Conservation (phyloP, 345 rosid genomes). For the Eucalyptus erythrocorys region DNA sequence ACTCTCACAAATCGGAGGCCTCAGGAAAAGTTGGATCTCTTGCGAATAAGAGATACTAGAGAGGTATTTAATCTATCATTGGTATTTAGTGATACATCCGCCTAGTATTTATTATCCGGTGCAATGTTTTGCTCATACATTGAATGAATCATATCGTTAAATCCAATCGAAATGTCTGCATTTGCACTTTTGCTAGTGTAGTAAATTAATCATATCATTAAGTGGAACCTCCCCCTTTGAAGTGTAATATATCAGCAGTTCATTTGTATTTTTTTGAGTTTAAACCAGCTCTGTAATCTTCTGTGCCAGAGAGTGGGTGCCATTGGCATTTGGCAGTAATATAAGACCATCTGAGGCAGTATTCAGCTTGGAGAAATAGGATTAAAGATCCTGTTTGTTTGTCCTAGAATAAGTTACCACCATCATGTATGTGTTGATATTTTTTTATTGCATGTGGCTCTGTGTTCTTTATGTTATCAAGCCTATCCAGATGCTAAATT, state of each 20-base stretch:
- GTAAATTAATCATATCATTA: not conserved
- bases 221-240: not conserved
- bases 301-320: not conserved
- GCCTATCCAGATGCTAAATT: not conserved
- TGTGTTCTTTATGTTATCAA: not conserved
- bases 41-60: slow-evolving; percentile 62
- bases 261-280: not conserved
- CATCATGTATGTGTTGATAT: not conserved
- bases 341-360: not conserved
- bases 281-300: not conserved
- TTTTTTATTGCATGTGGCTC: not conserved
- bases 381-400: not conserved
- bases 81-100: not conserved
- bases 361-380: not conserved
- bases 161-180: not conserved
- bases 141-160: not conserved
- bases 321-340: not conserved
- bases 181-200: not conserved
- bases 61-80: slow-evolving; percentile 40
- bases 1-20: slow-evolving; percentile 71
- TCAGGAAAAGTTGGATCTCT: slow-evolving; percentile 74
- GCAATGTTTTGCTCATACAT: not conserved
- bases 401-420: not conserved
- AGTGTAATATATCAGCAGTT: not conserved
- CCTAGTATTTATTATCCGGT: not conserved